Percentiles rank a stretch among this genome's conserved stretches.
phyloP scores from a whole-genome alignment of 148 eudicot genomes.

The Rhododendron kiyosumense region DNA sequence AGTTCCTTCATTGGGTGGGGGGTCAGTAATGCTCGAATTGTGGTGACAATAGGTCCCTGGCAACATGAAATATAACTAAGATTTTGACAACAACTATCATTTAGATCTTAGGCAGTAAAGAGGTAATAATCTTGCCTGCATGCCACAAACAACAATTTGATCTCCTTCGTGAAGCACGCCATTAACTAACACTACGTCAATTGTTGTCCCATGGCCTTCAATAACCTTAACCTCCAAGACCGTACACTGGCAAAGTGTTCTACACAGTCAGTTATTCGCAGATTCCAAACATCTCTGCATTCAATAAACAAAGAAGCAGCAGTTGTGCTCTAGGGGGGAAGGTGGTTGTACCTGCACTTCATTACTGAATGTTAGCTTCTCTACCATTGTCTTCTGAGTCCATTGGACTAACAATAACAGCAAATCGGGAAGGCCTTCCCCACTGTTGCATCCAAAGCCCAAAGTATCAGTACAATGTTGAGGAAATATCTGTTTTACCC shows the following conservation, averaged over 20 bases:
- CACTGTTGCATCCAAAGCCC: constrained; percentile 39
- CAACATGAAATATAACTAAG: constrained; percentile 12
- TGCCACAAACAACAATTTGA: constrained; percentile 80
- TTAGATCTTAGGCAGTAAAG: neutral
- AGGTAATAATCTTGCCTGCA: constrained; percentile 52
- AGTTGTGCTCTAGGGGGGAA: neutral
- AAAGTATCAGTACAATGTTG: neutral
- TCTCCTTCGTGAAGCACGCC: constrained; percentile 94
- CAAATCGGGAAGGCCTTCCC: constrained; percentile 86
- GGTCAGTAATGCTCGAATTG: constrained; percentile 80
- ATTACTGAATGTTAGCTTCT: constrained; percentile 67
- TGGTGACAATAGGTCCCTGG: constrained; percentile 81
- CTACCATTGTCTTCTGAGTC: constrained; percentile 78
- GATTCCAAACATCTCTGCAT: neutral
- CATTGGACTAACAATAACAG: constrained; percentile 64
- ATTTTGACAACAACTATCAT: constrained; percentile 1
- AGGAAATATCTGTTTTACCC: neutral
- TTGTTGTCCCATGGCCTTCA: constrained; percentile 91
- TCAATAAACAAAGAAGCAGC: neutral
- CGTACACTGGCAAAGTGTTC: constrained; percentile 57
- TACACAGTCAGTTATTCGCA: constrained; percentile 14
- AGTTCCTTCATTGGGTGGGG: constrained; percentile 99
- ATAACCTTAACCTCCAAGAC: constrained; percentile 89
- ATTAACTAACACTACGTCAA: constrained; percentile 81
- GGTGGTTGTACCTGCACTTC: constrained; percentile 52